Evolutionary conservation across 2,329 filamentous ascomycete genomes (phyloP).

Genomic region (Aspergillus arachidicola): DNA sequence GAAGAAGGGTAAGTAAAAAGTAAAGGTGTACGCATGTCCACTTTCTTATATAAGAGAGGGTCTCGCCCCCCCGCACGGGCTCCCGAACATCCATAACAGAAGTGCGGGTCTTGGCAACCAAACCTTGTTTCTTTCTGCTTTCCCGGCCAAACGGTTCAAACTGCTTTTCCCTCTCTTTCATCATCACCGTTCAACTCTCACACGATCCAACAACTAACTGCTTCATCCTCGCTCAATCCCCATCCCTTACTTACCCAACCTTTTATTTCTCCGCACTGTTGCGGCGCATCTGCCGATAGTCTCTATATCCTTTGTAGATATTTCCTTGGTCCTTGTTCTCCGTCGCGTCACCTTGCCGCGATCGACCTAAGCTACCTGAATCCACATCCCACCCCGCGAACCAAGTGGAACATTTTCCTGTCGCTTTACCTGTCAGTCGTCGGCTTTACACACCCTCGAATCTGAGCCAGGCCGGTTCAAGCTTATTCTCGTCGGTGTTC

Average conservation of each 20-base stretch:
- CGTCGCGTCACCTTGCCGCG: slow-evolving; percentile 17
- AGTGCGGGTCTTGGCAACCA: slow-evolving; percentile 17
- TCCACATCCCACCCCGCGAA: not conserved
- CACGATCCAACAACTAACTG: not conserved
- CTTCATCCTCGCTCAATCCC: not conserved
- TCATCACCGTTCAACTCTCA: slow-evolving; percentile 13
- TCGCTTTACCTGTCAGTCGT: not conserved
- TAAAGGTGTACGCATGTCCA: too few relatives aligned
- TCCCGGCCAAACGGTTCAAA: not conserved
- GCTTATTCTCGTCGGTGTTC: slow-evolving; percentile 3
- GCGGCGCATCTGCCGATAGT: not conserved
- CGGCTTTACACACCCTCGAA: not conserved
- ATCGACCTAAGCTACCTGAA: slow-evolving; percentile 4
- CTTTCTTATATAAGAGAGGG: not conserved
- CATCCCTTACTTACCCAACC: not conserved
- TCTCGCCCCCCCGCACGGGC: slow-evolving; percentile 20
- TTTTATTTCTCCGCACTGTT: not conserved
- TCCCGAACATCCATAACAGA: slow-evolving; percentile 9
- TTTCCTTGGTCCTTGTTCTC: not conserved
- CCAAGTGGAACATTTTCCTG: not conserved
- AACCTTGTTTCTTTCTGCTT: slow-evolving; percentile 15
- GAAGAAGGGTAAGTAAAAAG: too few relatives aligned
- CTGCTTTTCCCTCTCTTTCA: slow-evolving; percentile 16
- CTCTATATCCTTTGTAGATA: not conserved
- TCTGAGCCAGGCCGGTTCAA: not conserved